phyloP scores from a whole-genome alignment of 2,329 filamentous ascomycete species.

The Aureobasidium mangrovei region DNA sequence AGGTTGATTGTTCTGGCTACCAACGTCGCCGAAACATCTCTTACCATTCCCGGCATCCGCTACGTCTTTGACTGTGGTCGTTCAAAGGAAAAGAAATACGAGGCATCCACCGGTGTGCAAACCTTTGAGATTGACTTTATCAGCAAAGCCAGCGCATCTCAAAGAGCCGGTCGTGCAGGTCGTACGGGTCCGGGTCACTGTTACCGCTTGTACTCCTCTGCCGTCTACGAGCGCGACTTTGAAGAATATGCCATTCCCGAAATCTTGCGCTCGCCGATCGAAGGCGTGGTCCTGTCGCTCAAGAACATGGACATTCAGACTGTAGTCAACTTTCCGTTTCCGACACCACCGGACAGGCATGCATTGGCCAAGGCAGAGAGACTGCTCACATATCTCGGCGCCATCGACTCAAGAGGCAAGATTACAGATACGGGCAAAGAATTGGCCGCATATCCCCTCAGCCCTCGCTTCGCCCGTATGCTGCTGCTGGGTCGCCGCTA shows the following conservation, averaged over 20 bases:
- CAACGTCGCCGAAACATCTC: constrained; percentile 92
- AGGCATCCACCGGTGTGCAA: constrained; percentile 81
- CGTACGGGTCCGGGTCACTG: constrained; percentile 94
- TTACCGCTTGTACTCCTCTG: constrained; percentile 88
- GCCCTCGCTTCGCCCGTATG: constrained; percentile 85
- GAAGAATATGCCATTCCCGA: constrained; percentile 79
- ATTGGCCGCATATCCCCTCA: constrained; percentile 81
- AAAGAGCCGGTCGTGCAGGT: constrained; percentile 86
- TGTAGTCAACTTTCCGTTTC: constrained; percentile 91
- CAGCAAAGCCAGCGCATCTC: constrained; percentile 89
- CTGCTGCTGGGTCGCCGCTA: constrained; percentile 79
- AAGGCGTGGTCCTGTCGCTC: constrained; percentile 79
- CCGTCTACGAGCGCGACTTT: constrained; percentile 86
- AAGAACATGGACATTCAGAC: constrained; percentile 90
- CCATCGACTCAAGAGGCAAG: constrained; percentile 56
- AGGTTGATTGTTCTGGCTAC: constrained; percentile 85
- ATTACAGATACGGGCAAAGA: constrained; percentile 73
- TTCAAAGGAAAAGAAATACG: constrained; percentile 84
- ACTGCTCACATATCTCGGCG: constrained; percentile 75
- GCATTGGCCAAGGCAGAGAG: constrained; percentile 78
- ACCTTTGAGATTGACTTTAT: constrained; percentile 95
- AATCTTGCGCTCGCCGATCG: constrained; percentile 81
- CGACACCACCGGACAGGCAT: constrained; percentile 71
- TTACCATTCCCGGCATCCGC: constrained; percentile 89
- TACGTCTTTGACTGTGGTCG: constrained; percentile 95